These are phyloP conservation scores for Chrysophaeum taylorii DNA, from an alignment of 352 stramenopile genomes.

Conservation along the genomic window DNA sequence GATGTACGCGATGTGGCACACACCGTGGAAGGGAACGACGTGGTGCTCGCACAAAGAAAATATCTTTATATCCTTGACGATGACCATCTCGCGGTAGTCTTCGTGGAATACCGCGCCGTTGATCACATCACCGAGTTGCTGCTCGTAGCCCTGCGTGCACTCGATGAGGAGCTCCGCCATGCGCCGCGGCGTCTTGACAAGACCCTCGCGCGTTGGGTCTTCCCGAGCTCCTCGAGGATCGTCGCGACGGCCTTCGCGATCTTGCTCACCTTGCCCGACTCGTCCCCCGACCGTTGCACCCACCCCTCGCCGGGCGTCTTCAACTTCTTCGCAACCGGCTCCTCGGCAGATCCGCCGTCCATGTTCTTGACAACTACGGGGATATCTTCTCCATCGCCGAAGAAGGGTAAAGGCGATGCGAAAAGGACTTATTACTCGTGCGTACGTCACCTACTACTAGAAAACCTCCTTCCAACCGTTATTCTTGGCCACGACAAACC, in stretches of 20 bases:
- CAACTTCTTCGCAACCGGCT: too few species aligned
- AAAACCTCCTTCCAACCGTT: constrained; percentile 77
- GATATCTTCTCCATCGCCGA: too few species aligned
- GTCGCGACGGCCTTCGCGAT: neutral
- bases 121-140: constrained; percentile 62
- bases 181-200: constrained; percentile 74
- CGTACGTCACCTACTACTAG: too few species aligned
- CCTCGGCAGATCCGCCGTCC: too few species aligned
- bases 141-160: constrained; percentile 76
- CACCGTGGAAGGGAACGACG: constrained; percentile 97
- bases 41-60: constrained; percentile 99
- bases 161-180: constrained; percentile 78
- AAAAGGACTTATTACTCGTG: too few species aligned
- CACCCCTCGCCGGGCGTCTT: too few species aligned
- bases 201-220: constrained; percentile 64
- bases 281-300: neutral
- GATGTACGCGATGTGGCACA: constrained; percentile 85
- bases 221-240: constrained; percentile 50
- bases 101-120: constrained; percentile 95
- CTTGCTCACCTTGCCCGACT: neutral
- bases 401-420: too few species aligned
- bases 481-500: constrained; percentile 60
- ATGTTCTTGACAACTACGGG: too few species aligned
- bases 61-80: constrained; percentile 97
- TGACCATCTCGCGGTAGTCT: constrained; percentile 94